Evolutionary conservation across 495 filamentous ascomycete species (phyloP), one percentile per base, ranked within the genome.

Genomic region (Pyronema domesticum): DNA sequence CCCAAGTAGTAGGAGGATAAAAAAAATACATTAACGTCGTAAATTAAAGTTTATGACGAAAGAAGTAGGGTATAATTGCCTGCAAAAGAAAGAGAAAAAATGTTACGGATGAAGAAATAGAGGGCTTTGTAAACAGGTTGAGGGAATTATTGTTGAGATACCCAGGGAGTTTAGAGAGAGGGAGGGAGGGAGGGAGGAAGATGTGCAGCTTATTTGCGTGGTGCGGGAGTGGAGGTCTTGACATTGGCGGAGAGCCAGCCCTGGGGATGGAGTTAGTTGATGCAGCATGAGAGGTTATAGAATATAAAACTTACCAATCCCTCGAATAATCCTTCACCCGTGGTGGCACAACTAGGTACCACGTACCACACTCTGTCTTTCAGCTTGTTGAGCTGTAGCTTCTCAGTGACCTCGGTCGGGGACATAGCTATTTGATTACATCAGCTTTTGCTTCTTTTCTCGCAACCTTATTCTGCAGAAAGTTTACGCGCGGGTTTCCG

Each of bases 361-460:
- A 96, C 93, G 70, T 86, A 91, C 89, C 89, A 98, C 62, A 86
- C 77, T 73, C 88, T 89, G 63, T 95, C 84, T 67, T 85, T 93
- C 49, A 95, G 75, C 67, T 83, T 80, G 58, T 78, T 80, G 50
- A 98, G 77, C 67, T 93, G 77, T 37, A 98, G 80, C 51, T 76
- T 76, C 55, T 94, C 81, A 58, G 82, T 91, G 58, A 98, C 80
- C 61, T 95, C 88, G 58, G 83, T 73, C 3, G 87, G 86, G 63
- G 76, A 81, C 81, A 95, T 79, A 45, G 88, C 89, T 94, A 67
- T 18, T 14, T 40, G 8, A 43, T 13, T 13, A n/a, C 39, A 43
- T 13, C 17, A 17, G 17, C 17, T 17, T 43, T 13, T 43, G 17
- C 39, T 19, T 37, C 13, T 46, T 46, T 44, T 49, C 44, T 47